These are phyloP conservation scores for Ceriops zippeliana DNA, from an alignment of 345 rosid species.

Conservation along the genomic window DNA sequence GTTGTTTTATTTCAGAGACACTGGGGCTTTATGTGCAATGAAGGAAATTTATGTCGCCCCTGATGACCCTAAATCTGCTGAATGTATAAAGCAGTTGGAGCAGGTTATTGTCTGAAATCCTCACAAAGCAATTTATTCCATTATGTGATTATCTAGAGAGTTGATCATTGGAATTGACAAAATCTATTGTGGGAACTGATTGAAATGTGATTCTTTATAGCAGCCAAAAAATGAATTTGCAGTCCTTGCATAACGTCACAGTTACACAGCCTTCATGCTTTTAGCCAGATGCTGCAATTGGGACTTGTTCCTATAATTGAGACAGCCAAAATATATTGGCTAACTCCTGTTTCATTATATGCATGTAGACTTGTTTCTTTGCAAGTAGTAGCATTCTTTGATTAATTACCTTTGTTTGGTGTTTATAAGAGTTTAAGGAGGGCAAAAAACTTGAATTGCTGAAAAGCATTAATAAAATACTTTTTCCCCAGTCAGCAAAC, in stretches of 20 bases:
- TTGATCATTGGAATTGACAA: background rate
- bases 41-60: constrained; percentile 59
- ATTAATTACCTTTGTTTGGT: background rate
- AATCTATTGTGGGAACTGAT: background rate
- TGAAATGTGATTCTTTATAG: background rate
- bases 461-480: background rate
- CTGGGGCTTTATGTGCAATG: constrained; percentile 77
- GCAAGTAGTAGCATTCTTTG: background rate
- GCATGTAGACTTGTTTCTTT: background rate
- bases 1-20: constrained; percentile 37
- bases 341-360: background rate
- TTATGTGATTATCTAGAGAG: background rate
- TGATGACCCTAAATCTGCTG: constrained; percentile 58
- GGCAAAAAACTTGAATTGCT: background rate
- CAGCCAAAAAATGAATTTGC: background rate
- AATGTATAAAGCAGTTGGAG: constrained; percentile 64
- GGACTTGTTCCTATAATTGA: background rate
- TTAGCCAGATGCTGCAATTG: background rate
- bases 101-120: constrained; percentile 40
- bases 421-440: background rate
- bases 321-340: background rate
- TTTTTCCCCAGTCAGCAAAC: background rate
- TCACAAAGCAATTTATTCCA: background rate
- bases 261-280: background rate
- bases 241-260: background rate